Conservation (phyloP, 257 asterid species). For the Prunella vulgaris region DNA sequence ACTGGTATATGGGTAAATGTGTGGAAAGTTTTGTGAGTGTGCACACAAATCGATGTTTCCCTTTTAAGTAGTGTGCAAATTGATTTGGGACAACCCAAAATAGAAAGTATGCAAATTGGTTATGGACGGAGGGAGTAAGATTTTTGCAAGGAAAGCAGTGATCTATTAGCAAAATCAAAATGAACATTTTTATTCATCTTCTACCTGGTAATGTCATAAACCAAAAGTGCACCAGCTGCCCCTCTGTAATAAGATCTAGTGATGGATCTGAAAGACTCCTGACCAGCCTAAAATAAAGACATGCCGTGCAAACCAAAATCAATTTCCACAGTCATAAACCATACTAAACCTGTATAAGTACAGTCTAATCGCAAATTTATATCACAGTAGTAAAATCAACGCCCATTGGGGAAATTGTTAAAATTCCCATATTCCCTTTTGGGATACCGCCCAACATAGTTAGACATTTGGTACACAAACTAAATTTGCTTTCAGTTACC, state of each 20-base stretch:
- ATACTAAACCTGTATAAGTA: background rate
- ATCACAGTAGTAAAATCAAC: background rate
- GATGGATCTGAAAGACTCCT: constrained; percentile 47
- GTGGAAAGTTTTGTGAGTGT: too few species aligned
- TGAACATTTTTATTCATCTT: background rate
- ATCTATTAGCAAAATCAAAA: background rate
- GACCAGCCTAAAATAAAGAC: constrained; percentile 36
- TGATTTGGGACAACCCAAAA: too few species aligned
- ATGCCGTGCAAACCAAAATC: background rate
- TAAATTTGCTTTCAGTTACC: background rate
- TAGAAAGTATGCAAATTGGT: too few species aligned
- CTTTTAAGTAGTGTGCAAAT: too few species aligned
- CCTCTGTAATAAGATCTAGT: constrained; percentile 47
- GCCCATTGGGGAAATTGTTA: background rate
- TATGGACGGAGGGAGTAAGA: background rate
- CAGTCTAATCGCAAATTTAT: background rate
- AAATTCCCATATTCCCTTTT: background rate
- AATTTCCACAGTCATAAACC: background rate
- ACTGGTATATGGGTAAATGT: too few species aligned
- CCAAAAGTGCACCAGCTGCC: constrained; percentile 51
- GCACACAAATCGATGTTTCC: too few species aligned
- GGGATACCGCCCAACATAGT: background rate
- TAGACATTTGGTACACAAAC: background rate
- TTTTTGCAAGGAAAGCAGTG: background rate
- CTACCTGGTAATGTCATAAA: constrained; percentile 41